Evolutionary conservation across 1,139 yeast genomes (phyloP), one percentile per base, ranked within the genome.

Genomic region (Hyphopichia burtonii): DNA sequence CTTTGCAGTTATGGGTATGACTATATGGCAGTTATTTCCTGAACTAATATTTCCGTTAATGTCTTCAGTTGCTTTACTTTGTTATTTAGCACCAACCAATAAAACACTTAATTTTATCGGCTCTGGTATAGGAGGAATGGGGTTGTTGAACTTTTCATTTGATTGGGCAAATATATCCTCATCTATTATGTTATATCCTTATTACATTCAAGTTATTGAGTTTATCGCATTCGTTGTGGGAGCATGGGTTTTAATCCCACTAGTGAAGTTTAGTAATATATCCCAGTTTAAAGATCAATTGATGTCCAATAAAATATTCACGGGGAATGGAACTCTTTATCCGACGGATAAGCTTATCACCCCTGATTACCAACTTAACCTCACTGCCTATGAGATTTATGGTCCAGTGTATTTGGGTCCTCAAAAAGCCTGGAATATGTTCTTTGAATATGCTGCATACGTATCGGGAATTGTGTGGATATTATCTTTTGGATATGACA

Each of bases 391-490:
- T 50, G 63, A 58, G 16, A 31, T 49, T 2, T 57, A 58, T 41
- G 78, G 78, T 0, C 74, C 75, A 1, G 67, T 70, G 30, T 49
- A 63, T 37, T 44, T 61, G 19, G 79, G 80, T 0, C 66, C 76
- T 4, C 80, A 74, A 51, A 58, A 77, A 41, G 69, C 73, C 2
- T 72, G 78, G 75, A 72, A 72, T 47, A 72, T 73, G 53, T 74
- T 76, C 45, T 76, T 75, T 46, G 81, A 75, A 48, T 76, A 72
- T 46, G 80, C 79, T 1, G 76, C 80, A 0, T 76, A 75, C 48
- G 50, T 71, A 1, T 70, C 77, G 52, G 79, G 80, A 0, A 53
- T 74, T 7, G 60, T 66, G 1, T 75, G 80, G 80, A 68, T 76
- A 20, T 47, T 67, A 27, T 44, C 71, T 36, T 71, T 64, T 57